Evolutionary conservation across 306 rosid species (phyloP).

Genomic region (Ormosia semicastrata): DNA sequence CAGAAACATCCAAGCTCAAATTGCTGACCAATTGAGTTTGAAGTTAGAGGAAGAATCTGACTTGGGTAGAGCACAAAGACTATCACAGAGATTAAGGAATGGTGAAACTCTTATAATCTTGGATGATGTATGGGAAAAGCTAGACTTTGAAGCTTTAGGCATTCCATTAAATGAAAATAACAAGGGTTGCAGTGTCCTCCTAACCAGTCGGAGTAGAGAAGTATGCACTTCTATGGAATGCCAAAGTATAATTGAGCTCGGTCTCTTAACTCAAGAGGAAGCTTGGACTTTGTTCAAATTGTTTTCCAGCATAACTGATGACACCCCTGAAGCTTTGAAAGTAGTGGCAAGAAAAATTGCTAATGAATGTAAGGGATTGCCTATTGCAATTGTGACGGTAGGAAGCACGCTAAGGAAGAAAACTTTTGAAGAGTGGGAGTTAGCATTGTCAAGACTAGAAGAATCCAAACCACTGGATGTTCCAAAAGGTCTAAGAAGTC

Average conservation of each 20-base stretch:
- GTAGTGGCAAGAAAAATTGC: not conserved
- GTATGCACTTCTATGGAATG: conserved; percentile 14
- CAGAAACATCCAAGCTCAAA: conserved; percentile 20
- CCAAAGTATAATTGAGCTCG: not conserved
- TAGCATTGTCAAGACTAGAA: not conserved
- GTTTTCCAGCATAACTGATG: not conserved
- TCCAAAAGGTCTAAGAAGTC: not conserved
- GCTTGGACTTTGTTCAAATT: conserved; percentile 18
- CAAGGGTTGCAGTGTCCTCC: not conserved
- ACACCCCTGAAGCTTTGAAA: not conserved
- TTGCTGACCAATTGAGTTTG: conserved; percentile 6
- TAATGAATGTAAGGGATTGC: conserved; percentile 18
- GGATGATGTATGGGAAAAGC: conserved; percentile 22
- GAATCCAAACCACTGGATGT: not conserved
- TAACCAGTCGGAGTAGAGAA: not conserved
- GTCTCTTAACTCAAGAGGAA: conserved; percentile 7
- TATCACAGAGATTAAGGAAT: not conserved
- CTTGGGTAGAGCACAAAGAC: not conserved
- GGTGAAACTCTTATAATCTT: conserved; percentile 8
- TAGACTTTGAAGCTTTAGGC: conserved; percentile 7
- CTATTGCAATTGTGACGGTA: conserved; percentile 1
- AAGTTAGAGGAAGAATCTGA: not conserved
- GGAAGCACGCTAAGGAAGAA: conserved; percentile 1
- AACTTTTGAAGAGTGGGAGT: not conserved
- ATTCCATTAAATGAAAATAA: not conserved